Evolutionary conservation across 2,329 filamentous ascomycete species (phyloP).

Genomic region (Botrytis elliptica): DNA sequence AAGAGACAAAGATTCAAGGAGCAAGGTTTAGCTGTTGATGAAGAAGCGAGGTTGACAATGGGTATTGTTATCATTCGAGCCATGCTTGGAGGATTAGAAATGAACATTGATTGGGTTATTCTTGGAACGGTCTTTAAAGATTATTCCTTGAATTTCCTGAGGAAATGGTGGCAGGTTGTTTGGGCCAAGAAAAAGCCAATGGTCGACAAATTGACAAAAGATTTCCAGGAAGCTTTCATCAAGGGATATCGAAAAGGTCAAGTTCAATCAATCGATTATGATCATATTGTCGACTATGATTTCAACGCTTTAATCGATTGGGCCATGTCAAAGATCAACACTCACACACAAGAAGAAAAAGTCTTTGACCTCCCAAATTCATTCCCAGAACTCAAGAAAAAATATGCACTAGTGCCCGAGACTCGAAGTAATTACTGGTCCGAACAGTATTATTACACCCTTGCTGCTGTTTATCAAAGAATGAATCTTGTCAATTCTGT

Average conservation of each 20-base stretch:
- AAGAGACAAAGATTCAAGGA: conserved; percentile 35
- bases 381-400: conserved; percentile 46
- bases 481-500: conserved; percentile 44
- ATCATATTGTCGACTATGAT: conserved; percentile 63
- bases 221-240: conserved; percentile 66
- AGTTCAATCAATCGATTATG: conserved; percentile 61
- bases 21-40: conserved; percentile 41
- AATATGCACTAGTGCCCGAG: conserved; percentile 38
- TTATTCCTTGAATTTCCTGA: conserved; percentile 51
- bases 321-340: conserved; percentile 50
- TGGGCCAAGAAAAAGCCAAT: conserved; percentile 52
- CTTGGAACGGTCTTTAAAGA: conserved; percentile 56
- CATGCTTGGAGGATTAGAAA: conserved; percentile 59
- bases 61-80: conserved; percentile 58
- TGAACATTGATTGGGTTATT: conserved; percentile 60
- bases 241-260: conserved; percentile 63
- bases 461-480: conserved; percentile 46
- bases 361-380: conserved; percentile 49
- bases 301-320: conserved; percentile 67
- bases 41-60: conserved; percentile 52
- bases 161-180: conserved; percentile 55
- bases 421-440: conserved; percentile 32
- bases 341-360: conserved; percentile 43
- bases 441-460: conserved; percentile 46
- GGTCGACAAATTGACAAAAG: conserved; percentile 56